A percentile compares a stretch with the other conserved stretches of the same genome.
phyloP scores from a whole-genome alignment of 257 asterid species.

The Nicotiana attenuata region DNA sequence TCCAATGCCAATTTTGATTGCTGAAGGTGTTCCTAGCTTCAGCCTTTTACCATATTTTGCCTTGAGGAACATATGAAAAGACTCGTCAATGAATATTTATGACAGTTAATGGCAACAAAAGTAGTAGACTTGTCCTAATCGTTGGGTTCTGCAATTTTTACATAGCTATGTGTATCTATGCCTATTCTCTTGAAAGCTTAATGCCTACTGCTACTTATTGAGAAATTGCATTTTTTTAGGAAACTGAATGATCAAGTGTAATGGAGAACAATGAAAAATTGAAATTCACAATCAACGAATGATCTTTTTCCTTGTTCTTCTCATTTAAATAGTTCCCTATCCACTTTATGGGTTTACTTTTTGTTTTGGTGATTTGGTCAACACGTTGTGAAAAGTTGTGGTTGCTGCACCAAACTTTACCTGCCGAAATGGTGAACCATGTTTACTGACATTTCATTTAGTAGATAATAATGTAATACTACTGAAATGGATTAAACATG shows the following conservation, averaged over 20 bases:
- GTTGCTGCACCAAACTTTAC: not conserved
- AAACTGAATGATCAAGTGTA: not conserved
- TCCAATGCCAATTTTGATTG: not conserved
- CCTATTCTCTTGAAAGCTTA: too few species aligned
- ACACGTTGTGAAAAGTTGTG: not conserved
- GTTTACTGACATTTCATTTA: not conserved
- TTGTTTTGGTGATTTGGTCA: not conserved
- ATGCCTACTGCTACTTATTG: too few species aligned
- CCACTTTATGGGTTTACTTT: too few species aligned
- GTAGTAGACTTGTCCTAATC: not conserved
- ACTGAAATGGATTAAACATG: too few species aligned
- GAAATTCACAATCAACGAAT: not conserved
- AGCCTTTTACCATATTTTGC: not conserved
- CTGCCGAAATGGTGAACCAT: not conserved
- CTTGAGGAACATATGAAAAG: slow-evolving; percentile 3
- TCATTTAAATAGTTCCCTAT: not conserved
- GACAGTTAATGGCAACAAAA: not conserved
- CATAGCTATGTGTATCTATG: not conserved
- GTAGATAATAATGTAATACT: not conserved
- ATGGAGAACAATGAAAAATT: not conserved
- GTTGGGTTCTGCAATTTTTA: not conserved
- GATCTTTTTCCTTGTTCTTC: not conserved
- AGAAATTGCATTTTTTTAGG: not conserved
- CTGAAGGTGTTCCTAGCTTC: not conserved
- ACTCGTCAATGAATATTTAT: not conserved